These are phyloP conservation scores for Penicillium verrucosum DNA, from an alignment of 2,329 filamentous ascomycete genomes.

Conservation along the genomic window DNA sequence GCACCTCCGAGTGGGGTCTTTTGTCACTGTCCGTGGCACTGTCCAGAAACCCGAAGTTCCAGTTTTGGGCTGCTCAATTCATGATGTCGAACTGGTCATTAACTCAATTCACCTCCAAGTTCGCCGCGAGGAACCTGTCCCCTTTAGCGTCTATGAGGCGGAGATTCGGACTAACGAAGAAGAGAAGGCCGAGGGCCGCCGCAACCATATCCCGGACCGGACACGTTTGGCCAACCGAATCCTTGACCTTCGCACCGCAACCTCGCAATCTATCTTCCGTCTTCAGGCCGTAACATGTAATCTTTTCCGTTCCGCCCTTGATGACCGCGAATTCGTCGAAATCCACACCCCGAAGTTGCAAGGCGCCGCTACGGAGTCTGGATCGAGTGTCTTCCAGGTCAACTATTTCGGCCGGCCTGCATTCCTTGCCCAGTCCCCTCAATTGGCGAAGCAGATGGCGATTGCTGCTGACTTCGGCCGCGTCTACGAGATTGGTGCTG, in stretches of 20 bases:
- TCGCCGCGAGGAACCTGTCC: slow-evolving; percentile 59
- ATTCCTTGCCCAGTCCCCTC: slow-evolving; percentile 87
- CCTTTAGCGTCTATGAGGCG: slow-evolving; percentile 68
- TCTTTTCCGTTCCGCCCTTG: slow-evolving; percentile 73
- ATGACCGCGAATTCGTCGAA: slow-evolving; percentile 77
- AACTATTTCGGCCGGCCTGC: slow-evolving; percentile 86
- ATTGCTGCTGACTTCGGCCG: slow-evolving; percentile 85
- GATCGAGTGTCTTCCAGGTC: slow-evolving; percentile 84
- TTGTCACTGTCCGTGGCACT: slow-evolving; percentile 72
- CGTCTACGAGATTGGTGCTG: slow-evolving; percentile 85
- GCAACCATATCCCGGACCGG: slow-evolving; percentile 65
- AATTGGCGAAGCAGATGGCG: slow-evolving; percentile 88
- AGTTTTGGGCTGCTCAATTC: slow-evolving; percentile 71
- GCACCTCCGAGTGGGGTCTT: slow-evolving; percentile 72
- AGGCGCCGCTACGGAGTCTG: slow-evolving; percentile 84
- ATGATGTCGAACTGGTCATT: slow-evolving; percentile 72
- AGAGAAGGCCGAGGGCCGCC: slow-evolving; percentile 54
- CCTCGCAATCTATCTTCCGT: slow-evolving; percentile 83
- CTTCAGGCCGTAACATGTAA: slow-evolving; percentile 77
- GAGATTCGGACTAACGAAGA: slow-evolving; percentile 59
- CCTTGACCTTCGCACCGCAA: slow-evolving; percentile 78
- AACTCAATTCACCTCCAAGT: slow-evolving; percentile 62
- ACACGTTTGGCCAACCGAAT: slow-evolving; percentile 76
- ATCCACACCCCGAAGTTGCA: slow-evolving; percentile 93
- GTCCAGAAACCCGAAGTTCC: slow-evolving; percentile 71